These are phyloP conservation scores for Spinacia oleracea DNA, from an alignment of 179 eudicot species.

Conservation along the genomic window DNA sequence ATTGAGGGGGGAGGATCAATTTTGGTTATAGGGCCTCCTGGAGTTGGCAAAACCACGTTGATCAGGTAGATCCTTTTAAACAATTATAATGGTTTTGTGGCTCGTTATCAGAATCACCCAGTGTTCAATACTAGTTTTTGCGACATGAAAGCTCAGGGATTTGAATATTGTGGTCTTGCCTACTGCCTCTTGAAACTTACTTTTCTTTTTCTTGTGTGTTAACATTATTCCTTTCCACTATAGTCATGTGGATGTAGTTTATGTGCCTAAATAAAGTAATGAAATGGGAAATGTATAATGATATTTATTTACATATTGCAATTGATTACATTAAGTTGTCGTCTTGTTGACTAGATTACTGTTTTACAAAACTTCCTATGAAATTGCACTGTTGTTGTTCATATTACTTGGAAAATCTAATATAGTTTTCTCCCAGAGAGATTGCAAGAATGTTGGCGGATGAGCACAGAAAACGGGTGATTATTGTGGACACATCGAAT, in stretches of 20 bases:
- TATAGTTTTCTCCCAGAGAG: conserved; percentile 51
- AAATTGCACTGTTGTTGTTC: neutral
- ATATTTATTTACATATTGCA: neutral
- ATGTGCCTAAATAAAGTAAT: neutral
- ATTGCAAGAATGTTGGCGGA: conserved; percentile 92
- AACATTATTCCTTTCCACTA: conserved; percentile 6
- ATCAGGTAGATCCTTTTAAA: conserved; percentile 63
- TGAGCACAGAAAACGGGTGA: conserved; percentile 82
- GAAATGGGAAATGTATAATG: neutral
- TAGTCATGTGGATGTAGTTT: neutral
- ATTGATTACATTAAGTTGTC: neutral
- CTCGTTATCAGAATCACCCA: neutral
- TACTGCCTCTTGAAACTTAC: neutral
- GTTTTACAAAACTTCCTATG: neutral
- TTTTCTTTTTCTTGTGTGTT: conserved; percentile 1
- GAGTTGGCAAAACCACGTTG: conserved; percentile 97
- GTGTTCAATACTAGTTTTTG: neutral
- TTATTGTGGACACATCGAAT: conserved; percentile 93
- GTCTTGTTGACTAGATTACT: too few species aligned
- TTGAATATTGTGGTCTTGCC: neutral
- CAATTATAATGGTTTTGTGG: neutral
- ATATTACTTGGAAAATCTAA: neutral
- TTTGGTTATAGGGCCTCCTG: conserved; percentile 98
- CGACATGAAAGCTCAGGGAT: neutral
- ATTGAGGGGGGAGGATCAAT: conserved; percentile 90